Base-by-base conservation (phyloP, 1,284 basidiomycete species). In the Vanrija sp. region DNA sequence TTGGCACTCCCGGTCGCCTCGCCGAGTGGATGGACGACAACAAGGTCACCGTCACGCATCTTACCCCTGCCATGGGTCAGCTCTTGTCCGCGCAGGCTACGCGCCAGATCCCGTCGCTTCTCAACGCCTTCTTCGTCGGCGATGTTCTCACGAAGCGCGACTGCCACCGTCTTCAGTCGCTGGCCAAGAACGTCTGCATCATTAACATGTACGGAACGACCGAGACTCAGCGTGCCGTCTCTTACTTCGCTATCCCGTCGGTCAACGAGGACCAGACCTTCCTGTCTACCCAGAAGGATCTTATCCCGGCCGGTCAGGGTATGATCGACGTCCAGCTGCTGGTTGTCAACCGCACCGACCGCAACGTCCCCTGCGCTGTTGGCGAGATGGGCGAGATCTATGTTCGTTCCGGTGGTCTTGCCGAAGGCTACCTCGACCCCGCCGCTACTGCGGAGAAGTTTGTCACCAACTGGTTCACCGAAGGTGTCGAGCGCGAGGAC, bases 161-260 rank as follows among this genome's bases (percentile, higher is more conserved):
- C 76, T 98, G 96, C 75, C 85, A 91, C 43, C 89, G 96, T 49
- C 83, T 99, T 7, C 96, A 99, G 76, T 84, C 90, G 5, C 86
- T 98, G 46, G 96, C 96, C 1, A 80, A 86, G 34, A 96, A 98
- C 67, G 93, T 95, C 14, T 81, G 85, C 48, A 96, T 99, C 75
- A 88, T 98, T 78, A 99, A 98, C 81, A 99, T 99, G 96, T 99
- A 98, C 76, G 96, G 96, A 23, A 98, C 96, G 9, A 99, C 96
- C 23, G 96, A 99, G 78, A 98, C 96, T 5, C 96, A 99, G 76
- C 88, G 96, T 49, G 96, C 96, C 0, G 96, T 99, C 12, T 97
- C 93, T 39, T 98, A 98, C 79, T 98, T 96, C 75, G 83, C 87
- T 38, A 93, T 98, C 63, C 94, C 95, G 2, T 84, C 88, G 49